Evolutionary conservation across 495 filamentous ascomycete genomes (phyloP), one percentile per base, ranked within the genome.

Genomic region (Daldinia grandis): DNA sequence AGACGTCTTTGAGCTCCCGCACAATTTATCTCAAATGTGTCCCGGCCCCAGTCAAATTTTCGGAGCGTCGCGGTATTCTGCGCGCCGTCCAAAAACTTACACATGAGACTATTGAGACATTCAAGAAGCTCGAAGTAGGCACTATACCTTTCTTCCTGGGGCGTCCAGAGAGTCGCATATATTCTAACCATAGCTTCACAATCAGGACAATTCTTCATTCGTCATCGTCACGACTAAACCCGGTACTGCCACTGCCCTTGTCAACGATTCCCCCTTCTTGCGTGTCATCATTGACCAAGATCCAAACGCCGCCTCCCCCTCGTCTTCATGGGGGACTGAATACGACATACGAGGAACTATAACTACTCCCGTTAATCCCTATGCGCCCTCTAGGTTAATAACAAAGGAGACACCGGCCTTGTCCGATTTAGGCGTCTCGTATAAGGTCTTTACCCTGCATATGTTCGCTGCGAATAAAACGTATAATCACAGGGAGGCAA

Each of bases 81-180:
- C 83, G 85, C 37, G 85, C 90, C 24, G 80, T 98, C 25, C 88
- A 93, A 76, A 85, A 85, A 74, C 14, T 70, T 6, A 62, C 73
- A 17, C 91, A 91, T 77, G 93, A 92, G 58, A 87, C 93, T 56
- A 86, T 98, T 8, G 86, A 88, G 24, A 88, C 89, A 67, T 98
- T 93, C 81, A 87, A 89, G 77, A 89, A 86, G 71, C 80, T 93
- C 19, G 85, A 87, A 72, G 92, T 93, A 81, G 21, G 78, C 75
- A 9, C 44, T 51, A 59, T 56, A 51, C 44, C 25, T 33, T 40
- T 38, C 47, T 35, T n/a, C 15, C 30, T 27, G 24, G 9, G 7
- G 25, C 4, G 1, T 27, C 25, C 4, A 27, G 30, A 25, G 4
- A 38, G 28, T 31, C 15, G 38, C 7, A 35, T 10, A 30, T 21